A percentile compares a stretch with the other conserved stretches of the same genome.
Evolutionary conservation across 2,329 filamentous ascomycete genomes (phyloP).

Genomic region (Colletotrichum sp.): DNA sequence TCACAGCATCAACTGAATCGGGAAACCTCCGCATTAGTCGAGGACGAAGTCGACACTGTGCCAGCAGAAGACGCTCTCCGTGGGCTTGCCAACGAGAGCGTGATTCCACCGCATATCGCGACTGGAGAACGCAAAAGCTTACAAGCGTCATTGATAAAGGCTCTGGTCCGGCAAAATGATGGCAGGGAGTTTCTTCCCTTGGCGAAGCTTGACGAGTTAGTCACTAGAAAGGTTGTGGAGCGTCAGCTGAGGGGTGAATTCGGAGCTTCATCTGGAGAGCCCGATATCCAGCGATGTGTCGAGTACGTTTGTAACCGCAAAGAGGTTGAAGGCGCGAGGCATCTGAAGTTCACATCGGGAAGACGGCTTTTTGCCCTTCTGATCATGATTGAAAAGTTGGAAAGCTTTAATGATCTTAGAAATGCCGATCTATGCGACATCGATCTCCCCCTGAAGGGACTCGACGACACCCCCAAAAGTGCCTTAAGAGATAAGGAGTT

Average conservation of each 20-base stretch:
- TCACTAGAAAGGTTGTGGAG: not conserved
- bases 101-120: no score
- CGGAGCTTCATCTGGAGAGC: not conserved
- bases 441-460: not conserved
- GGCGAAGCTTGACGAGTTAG: not conserved
- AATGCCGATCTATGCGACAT: not conserved
- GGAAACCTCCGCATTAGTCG: not conserved
- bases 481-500: no score
- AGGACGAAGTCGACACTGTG: no score
- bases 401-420: not conserved
- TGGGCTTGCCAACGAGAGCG: not conserved
- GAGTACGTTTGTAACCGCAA: not conserved
- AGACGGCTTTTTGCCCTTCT: not conserved
- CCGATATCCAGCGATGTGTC: not conserved
- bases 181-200: not conserved
- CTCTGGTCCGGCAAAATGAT: not conserved
- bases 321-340: not conserved
- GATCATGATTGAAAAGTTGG: not conserved
- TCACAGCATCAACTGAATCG: not conserved
- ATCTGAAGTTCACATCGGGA: not conserved
- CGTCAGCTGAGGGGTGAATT: not conserved
- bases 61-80: not conserved
- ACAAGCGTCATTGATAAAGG: not conserved
- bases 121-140: not conserved
- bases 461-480: no score